Evolutionary conservation across 805 yeast genomes (phyloP), one percentile per base, ranked within the genome.

Genomic region (Sporopachydermia quercuum): DNA sequence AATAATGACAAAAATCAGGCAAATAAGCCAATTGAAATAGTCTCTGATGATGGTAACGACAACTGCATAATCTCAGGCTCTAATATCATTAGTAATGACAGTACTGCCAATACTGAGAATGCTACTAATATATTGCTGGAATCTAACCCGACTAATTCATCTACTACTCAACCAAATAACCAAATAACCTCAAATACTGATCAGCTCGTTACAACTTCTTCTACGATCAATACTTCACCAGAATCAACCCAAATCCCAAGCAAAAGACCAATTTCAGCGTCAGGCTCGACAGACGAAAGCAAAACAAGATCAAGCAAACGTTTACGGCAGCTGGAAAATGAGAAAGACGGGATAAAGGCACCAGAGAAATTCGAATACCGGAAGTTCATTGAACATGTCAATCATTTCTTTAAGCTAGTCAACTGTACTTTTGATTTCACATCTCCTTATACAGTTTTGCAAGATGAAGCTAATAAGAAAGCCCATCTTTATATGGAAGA

Each of bases 1-100:
- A 4, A 41, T 40, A 19, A 52, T 63, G 67, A 71, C 0, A 78
- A 79, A 46, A 47, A 59, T 11, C 60, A 71, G 18, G 60, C 71
- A 0, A 73, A 68, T 27, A 59, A 56, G 2, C 66, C 76, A 0
- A 55, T 76, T 2, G 77, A 71, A 34, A 52, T 55, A 5, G 52
- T 77, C 13, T 8, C 30, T 8, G n/a, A n/a, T n/a, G n/a, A n/a
- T n/a, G n/a, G n/a, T n/a, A n/a, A n/a, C n/a, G n/a, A n/a, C n/a
- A n/a, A n/a, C n/a, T n/a, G n/a, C n/a, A n/a, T n/a, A n/a, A n/a
- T n/a, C n/a, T n/a, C n/a, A n/a, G n/a, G n/a, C n/a, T n/a, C n/a
- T n/a, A n/a, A n/a, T n/a, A n/a, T n/a, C n/a, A n/a, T n/a, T n/a
- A n/a, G n/a, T n/a, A n/a, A n/a, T n/a, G 30, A 23, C 13, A 8